A percentile compares a stretch with the other conserved stretches of the same genome.
Conservation (phyloP, 73 alveolate species). For the Uronychia setigera region DNA sequence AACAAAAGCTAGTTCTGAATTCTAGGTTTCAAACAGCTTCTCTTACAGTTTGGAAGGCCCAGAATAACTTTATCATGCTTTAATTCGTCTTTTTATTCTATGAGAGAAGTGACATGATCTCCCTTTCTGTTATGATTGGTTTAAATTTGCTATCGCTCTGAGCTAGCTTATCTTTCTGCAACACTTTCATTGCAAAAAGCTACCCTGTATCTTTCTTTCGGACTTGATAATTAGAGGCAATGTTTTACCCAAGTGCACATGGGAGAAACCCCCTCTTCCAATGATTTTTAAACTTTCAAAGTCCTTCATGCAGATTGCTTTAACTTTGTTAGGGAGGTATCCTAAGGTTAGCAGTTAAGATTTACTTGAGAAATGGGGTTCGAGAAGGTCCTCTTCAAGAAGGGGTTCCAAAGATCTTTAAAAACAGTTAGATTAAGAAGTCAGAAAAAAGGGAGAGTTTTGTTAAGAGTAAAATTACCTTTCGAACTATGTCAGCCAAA, state of each 20-base stretch:
- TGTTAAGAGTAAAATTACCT: slow-evolving; percentile 11
- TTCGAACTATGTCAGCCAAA: slow-evolving; percentile 54
- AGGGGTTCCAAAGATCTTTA: slow-evolving; percentile 41
- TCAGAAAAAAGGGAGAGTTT: no score
- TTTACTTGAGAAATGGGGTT: slow-evolving; percentile 53
- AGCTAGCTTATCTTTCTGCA: slow-evolving; percentile 68
- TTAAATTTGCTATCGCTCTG: slow-evolving; percentile 59
- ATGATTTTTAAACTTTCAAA: slow-evolving; percentile 69
- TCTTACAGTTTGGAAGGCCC: slow-evolving; percentile 70
- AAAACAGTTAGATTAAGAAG: no score
- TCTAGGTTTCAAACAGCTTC: slow-evolving; percentile 7
- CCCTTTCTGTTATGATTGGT: slow-evolving; percentile 65
- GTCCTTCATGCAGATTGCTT: slow-evolving; percentile 41
- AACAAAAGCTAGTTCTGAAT: slow-evolving; percentile 66
- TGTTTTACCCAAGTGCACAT: no score
- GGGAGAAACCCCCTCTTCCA: slow-evolving; percentile 90
- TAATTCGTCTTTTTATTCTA: slow-evolving; percentile 60
- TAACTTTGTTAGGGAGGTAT: slow-evolving; percentile 12
- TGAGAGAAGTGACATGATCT: slow-evolving; percentile 8
- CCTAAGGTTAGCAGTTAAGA: neutral
- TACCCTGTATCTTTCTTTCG: slow-evolving; percentile 84
- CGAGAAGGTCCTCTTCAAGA: slow-evolving; percentile 33
- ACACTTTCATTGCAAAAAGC: slow-evolving; percentile 78
- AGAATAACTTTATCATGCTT: slow-evolving; percentile 69
- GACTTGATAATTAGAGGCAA: no score